These are phyloP conservation scores for Leccinum uliginosum DNA, from an alignment of 768 basidiomycete species.

Conservation along the genomic window DNA sequence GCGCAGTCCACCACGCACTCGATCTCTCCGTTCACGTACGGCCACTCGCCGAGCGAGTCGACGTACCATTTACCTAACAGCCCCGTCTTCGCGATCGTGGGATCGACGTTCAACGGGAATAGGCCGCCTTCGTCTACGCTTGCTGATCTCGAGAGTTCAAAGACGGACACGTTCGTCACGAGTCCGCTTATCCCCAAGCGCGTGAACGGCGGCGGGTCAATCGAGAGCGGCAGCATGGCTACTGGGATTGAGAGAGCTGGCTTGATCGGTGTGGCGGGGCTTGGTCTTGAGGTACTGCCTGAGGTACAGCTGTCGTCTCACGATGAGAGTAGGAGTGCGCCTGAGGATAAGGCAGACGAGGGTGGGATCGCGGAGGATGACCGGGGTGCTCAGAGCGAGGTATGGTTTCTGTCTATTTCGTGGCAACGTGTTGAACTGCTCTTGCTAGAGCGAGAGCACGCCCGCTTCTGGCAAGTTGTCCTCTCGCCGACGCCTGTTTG, in stretches of 20 bases:
- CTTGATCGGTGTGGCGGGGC: conserved; percentile 20
- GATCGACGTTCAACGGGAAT: conserved; percentile 21
- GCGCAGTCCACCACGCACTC: conserved; percentile 29
- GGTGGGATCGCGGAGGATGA: conserved; percentile 42
- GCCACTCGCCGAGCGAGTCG: conserved; percentile 36
- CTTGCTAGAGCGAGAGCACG: conserved; percentile 47
- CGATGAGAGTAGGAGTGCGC: conserved; percentile 50
- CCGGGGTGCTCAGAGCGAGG: conserved; percentile 62
- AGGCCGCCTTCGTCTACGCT: conserved; percentile 21
- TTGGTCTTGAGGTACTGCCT: conserved; percentile 30
- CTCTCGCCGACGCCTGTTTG: conserved; percentile 52
- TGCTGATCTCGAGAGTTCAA: conserved; percentile 32
- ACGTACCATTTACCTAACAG: conserved; percentile 44
- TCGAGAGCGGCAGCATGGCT: conserved; percentile 15
- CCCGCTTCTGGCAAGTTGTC: conserved; percentile 33
- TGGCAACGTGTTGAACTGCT: not conserved
- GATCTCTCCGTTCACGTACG: conserved; percentile 27
- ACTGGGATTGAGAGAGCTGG: conserved; percentile 20
- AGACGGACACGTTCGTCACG: conserved; percentile 10
- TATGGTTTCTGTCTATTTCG: conserved; percentile 30
- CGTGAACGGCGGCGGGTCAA: conserved; percentile 21
- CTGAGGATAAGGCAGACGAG: conserved; percentile 32
- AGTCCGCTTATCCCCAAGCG: conserved; percentile 20
- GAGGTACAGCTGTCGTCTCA: conserved; percentile 58
- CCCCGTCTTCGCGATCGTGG: conserved; percentile 32